Conservation (phyloP, 129 eudicot genomes). For the Sambucus nigra region DNA sequence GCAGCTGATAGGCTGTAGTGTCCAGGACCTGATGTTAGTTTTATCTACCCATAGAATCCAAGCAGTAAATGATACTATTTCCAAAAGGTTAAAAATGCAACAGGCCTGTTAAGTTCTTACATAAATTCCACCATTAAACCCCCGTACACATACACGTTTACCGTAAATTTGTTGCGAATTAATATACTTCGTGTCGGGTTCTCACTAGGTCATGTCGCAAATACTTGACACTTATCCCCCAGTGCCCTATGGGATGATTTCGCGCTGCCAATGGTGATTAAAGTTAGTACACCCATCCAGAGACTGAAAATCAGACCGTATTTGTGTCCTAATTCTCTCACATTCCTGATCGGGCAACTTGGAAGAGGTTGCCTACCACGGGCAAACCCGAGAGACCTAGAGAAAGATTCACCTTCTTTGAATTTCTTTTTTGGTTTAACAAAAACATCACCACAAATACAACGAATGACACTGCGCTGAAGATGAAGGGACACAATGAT, state of each 20-base stretch:
- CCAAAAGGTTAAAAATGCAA: no score
- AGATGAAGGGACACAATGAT: slow-evolving; percentile 16
- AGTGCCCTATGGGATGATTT: slow-evolving; percentile 52
- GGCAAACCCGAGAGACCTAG: slow-evolving; percentile 96
- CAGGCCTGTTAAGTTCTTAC: no score
- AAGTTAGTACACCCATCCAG: slow-evolving; percentile 69
- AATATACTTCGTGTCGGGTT: slow-evolving; percentile 71
- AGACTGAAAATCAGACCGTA: slow-evolving; percentile 71
- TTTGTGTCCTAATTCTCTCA: slow-evolving; percentile 40
- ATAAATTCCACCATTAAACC: no score
- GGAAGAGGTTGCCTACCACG: slow-evolving; percentile 73
- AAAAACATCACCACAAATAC: slow-evolving; percentile 20
- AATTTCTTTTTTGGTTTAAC: slow-evolving; percentile 14
- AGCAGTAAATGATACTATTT: no score
- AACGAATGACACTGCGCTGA: slow-evolving; percentile 29
- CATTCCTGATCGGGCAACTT: slow-evolving; percentile 67
- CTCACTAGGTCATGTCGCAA: slow-evolving; percentile 68
- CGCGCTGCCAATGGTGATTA: slow-evolving; percentile 54
- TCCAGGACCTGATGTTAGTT: no score
- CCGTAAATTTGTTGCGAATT: slow-evolving; percentile 78
- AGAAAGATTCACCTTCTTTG: slow-evolving; percentile 40
- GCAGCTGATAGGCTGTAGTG: no score
- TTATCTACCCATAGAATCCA: no score
- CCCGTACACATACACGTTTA: slow-evolving; percentile 67
- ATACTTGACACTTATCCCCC: slow-evolving; percentile 53